phyloP scores from a whole-genome alignment of 1,284 basidiomycete genomes.

The Ceratobasidium papillatum region DNA sequence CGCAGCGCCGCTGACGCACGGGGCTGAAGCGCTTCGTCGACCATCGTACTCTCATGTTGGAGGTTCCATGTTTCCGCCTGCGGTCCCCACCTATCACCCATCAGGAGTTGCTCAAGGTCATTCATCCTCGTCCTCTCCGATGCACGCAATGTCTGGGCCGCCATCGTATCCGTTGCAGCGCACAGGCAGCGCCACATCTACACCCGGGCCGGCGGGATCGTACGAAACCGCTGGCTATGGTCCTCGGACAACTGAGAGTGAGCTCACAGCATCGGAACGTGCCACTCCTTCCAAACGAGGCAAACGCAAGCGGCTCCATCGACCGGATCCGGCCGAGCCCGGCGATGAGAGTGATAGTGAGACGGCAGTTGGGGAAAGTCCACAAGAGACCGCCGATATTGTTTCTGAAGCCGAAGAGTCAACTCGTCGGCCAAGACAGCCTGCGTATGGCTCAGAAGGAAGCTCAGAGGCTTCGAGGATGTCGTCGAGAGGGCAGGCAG shows the following conservation, averaged over 20 bases:
- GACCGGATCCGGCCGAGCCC: neutral
- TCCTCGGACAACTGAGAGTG: neutral
- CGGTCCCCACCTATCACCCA: constrained; percentile 13
- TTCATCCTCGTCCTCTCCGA: constrained; percentile 7
- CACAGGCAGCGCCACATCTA: constrained; percentile 26
- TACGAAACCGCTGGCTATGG: neutral
- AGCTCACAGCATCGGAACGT: neutral
- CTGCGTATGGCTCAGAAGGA: neutral
- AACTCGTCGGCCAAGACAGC: neutral
- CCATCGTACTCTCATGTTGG: constrained; percentile 11
- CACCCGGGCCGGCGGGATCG: neutral
- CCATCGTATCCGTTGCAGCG: constrained; percentile 7
- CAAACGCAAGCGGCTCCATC: constrained; percentile 24
- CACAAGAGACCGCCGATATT: neutral
- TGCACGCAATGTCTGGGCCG: constrained; percentile 2
- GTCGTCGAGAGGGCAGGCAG: constrained; percentile 8
- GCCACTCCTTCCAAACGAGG: neutral
- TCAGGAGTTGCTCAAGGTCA: neutral
- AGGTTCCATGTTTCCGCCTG: constrained; percentile 21
- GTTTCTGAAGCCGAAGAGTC: constrained; percentile 11
- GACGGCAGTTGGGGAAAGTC: neutral
- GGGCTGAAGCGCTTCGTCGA: constrained; percentile 11
- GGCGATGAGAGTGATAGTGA: constrained; percentile 19
- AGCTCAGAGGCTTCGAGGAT: neutral
- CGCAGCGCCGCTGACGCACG: neutral